Evolutionary conservation across 768 basidiomycete species (phyloP), one percentile per base, ranked within the genome.

Genomic region (Mycena epipterygia): DNA sequence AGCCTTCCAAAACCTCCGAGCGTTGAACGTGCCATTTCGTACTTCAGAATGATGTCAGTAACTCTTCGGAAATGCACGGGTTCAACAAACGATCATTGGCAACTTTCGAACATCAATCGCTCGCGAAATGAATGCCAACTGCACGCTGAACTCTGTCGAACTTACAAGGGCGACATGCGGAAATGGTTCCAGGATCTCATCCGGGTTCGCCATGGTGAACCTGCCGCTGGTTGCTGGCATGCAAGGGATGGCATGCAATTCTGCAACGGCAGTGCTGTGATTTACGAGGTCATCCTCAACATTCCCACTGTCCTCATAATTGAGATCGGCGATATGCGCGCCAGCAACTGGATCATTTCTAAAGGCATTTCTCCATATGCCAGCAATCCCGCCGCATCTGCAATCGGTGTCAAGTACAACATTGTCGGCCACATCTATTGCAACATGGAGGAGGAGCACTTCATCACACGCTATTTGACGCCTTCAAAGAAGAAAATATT

Each of bases 371-470:
- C 35, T 19, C 56, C 57, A 0, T 67, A 51, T 17, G 46, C 65
- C 27, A 59, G 33, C 35, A 67, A 67, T 59, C 21, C 65, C 0
- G 35, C 65, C 0, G 65, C 65, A 0, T 58, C 57, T 0, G 30
- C 14, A 8, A 17, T 13, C 1, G 41, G 49, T 19, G 46, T 60
- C 35, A 52, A 53, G 17, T 67, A 67, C 49, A 67, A 5, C 23
- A 67, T 67, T n/a, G 58, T 44, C n/a, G 37, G 57, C 37, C 66
- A 67, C 12, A 19, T 59, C 8, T 67, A 67, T n/a, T 51, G 37
- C 33, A 42, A n/a, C 23, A 1, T 3, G 3, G 13, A 30, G 0
- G 30, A 16, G 7, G 0, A 32, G 2, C 66, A 67, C 33, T 60
- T 67, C 39, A 67, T 35, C 2, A 30, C n/a, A 4, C 49, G 66